These are phyloP conservation scores for Stagonosporopsis rhizophila DNA, from an alignment of 2,329 filamentous ascomycete species.

Conservation along the genomic window DNA sequence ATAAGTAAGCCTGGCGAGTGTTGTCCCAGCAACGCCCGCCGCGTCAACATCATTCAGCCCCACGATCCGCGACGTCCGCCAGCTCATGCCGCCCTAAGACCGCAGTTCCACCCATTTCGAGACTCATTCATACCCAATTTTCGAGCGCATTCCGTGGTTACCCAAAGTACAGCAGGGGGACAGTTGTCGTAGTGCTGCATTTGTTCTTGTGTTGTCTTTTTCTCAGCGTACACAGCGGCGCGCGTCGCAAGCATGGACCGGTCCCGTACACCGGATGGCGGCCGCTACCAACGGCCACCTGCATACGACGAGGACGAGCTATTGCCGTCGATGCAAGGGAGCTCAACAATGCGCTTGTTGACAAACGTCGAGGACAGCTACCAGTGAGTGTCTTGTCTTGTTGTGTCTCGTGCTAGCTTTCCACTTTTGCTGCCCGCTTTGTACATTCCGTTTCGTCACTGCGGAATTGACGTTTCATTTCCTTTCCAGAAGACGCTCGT, in stretches of 20 bases:
- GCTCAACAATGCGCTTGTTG: slow-evolving; percentile 59
- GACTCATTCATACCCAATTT: slow-evolving; percentile 28
- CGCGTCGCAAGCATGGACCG: slow-evolving; percentile 42
- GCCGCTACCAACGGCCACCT: slow-evolving; percentile 52
- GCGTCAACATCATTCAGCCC: neutral
- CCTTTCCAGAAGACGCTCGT: slow-evolving; percentile 36
- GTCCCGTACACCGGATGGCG: slow-evolving; percentile 42
- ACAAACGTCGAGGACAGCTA: slow-evolving; percentile 54
- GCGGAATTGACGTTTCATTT: slow-evolving; percentile 25
- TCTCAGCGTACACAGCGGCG: slow-evolving; percentile 17
- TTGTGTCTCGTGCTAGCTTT: slow-evolving; percentile 10
- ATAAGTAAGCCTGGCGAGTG: neutral
- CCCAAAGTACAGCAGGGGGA: slow-evolving; percentile 6
- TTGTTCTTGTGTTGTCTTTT: neutral
- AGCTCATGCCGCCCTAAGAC: slow-evolving; percentile 13
- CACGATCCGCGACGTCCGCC: slow-evolving; percentile 8
- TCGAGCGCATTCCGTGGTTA: slow-evolving; percentile 17
- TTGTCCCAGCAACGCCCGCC: slow-evolving; percentile 1
- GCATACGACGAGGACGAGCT: slow-evolving; percentile 54
- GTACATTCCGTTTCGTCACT: slow-evolving; percentile 16
- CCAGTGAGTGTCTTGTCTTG: slow-evolving; percentile 49
- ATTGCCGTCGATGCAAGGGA: slow-evolving; percentile 47
- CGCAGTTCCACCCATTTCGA: slow-evolving; percentile 23
- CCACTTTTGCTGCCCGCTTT: slow-evolving; percentile 15
- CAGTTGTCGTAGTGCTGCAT: neutral